Percentiles rank a stretch among this genome's conserved stretches.
These are phyloP conservation scores for Scheffersomyces lignicola DNA, from an alignment of 1,139 yeast genomes.

Conservation along the genomic window DNA sequence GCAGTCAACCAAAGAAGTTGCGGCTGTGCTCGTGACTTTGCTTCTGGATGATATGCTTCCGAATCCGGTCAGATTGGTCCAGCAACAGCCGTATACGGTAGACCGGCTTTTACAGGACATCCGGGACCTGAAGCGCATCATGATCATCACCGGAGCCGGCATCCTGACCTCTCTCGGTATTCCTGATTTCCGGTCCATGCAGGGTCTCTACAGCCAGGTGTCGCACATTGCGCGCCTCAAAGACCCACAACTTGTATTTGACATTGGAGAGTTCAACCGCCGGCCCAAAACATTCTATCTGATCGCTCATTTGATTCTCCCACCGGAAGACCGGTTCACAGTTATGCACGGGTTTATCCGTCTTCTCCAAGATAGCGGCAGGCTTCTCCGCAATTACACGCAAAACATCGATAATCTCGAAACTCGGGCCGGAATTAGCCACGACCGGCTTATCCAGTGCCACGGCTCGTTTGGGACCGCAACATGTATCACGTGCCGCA, in stretches of 20 bases:
- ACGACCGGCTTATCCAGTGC: constrained; percentile 78
- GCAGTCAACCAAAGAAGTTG: constrained; percentile 14
- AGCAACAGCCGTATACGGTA: constrained; percentile 1
- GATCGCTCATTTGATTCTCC: constrained; percentile 82
- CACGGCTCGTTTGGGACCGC: constrained; percentile 94
- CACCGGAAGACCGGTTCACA: constrained; percentile 69
- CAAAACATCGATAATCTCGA: constrained; percentile 93
- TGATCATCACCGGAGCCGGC: constrained; percentile 93
- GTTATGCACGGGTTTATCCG: constrained; percentile 84
- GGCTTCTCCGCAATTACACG: constrained; percentile 80
- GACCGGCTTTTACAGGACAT: constrained; percentile 9
- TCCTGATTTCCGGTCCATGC: constrained; percentile 88
- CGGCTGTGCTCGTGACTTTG: constrained; percentile 15
- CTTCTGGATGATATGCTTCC: constrained; percentile 16
- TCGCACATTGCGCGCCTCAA: constrained; percentile 66
- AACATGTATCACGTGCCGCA: constrained; percentile 76
- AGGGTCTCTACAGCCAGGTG: constrained; percentile 77
- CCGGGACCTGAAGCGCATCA: constrained; percentile 36
- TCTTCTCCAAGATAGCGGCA: constrained; percentile 72
- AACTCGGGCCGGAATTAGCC: constrained; percentile 70
- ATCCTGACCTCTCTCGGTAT: constrained; percentile 87
- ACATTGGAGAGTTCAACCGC: constrained; percentile 64
- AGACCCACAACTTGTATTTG: constrained; percentile 94
- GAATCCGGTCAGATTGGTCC: background rate
- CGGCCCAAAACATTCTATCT: constrained; percentile 83